Conservation (phyloP, 345 rosid genomes). For the Citrus cavaleriei region DNA sequence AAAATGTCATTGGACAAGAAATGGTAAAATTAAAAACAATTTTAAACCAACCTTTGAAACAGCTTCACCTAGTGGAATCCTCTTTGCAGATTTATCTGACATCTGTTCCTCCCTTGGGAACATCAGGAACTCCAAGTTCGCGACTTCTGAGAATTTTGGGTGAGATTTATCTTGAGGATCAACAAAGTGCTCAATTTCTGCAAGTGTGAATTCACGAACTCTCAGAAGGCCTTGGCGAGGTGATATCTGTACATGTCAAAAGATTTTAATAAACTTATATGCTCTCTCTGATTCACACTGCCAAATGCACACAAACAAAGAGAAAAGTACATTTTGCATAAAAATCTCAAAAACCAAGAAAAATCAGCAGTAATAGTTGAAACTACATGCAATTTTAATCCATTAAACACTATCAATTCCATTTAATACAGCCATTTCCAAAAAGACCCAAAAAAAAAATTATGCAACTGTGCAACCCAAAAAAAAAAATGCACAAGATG, state of each 20-base stretch:
- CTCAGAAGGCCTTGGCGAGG: constrained; percentile 98
- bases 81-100: constrained; percentile 79
- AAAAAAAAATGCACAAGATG: background rate
- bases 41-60: constrained; percentile 58
- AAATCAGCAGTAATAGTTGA: background rate
- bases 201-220: constrained; percentile 92
- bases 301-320: background rate
- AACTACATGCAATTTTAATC: background rate
- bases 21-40: constrained; percentile 8
- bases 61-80: constrained; percentile 60
- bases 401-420: background rate
- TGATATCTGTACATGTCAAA: constrained; percentile 52
- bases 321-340: background rate
- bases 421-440: background rate
- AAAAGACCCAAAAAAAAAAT: background rate
- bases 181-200: constrained; percentile 96
- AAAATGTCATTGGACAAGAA: background rate
- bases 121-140: constrained; percentile 72
- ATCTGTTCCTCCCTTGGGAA: constrained; percentile 86
- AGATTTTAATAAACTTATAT: background rate
- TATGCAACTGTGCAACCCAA: background rate
- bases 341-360: background rate
- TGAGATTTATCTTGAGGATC: constrained; percentile 97
- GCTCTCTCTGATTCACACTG: background rate
- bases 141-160: constrained; percentile 70